Evolutionary conservation across 441 rosid genomes (phyloP).

Genomic region (Geranium incanum): DNA sequence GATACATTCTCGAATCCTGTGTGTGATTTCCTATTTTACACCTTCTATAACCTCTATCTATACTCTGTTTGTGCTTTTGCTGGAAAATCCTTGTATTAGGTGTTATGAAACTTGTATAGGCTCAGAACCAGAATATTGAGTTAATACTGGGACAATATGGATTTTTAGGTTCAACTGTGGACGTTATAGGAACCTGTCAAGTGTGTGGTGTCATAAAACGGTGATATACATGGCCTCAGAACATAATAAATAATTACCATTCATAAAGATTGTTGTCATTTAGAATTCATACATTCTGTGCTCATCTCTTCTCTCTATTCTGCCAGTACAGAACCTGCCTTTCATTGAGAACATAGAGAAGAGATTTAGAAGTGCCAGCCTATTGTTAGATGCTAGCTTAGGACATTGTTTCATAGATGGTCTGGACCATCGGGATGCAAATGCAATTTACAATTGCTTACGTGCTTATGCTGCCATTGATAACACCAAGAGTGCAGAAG

Average conservation of each 20-base stretch:
- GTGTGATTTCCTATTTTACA: too few relatives aligned
- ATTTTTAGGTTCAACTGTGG: conserved; percentile 1
- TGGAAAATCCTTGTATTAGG: too few relatives aligned
- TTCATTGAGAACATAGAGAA: conserved; percentile 91
- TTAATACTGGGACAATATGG: not conserved
- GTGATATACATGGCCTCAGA: not conserved
- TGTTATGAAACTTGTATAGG: not conserved
- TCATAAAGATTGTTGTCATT: not conserved
- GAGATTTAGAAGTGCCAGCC: conserved; percentile 85
- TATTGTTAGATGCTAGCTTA: conserved; percentile 79
- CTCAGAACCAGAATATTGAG: not conserved
- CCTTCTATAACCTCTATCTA: too few relatives aligned
- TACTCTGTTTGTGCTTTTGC: too few relatives aligned
- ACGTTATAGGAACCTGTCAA: not conserved
- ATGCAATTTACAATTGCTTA: conserved; percentile 84
- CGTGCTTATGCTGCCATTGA: conserved; percentile 96
- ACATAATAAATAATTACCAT: not conserved
- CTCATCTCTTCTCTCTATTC: conserved; percentile 45
- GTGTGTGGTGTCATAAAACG: not conserved
- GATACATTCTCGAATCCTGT: too few relatives aligned
- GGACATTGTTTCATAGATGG: conserved; percentile 94
- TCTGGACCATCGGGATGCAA: conserved; percentile 68
- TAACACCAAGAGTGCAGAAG: conserved; percentile 70
- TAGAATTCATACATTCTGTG: conserved; percentile 20
- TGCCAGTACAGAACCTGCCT: conserved; percentile 97